Conservation (phyloP, 768 basidiomycete genomes). For the Lentinula lateritia region DNA sequence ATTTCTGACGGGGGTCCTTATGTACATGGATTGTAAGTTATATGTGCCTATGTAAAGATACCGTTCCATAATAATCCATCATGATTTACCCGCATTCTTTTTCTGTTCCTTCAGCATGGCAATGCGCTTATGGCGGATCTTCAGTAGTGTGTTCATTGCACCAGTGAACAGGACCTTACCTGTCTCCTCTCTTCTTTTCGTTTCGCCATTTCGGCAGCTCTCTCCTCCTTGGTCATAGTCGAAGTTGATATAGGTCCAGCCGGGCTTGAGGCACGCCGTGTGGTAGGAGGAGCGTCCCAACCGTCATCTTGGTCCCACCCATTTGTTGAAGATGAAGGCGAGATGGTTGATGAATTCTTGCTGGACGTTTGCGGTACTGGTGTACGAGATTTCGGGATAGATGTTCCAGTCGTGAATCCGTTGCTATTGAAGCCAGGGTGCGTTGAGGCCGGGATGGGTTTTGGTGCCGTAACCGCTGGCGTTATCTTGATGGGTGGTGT, state of each 20-base stretch:
- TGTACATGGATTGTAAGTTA: neutral
- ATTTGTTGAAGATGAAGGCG: neutral
- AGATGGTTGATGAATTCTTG: slow-evolving; percentile 5
- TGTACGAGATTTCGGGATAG: neutral
- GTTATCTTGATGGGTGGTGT: slow-evolving; percentile 18
- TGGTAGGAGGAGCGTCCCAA: slow-evolving; percentile 11
- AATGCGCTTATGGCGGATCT: slow-evolving; percentile 48
- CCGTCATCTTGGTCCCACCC: slow-evolving; percentile 14
- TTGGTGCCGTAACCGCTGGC: slow-evolving; percentile 23
- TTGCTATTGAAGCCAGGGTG: slow-evolving; percentile 7
- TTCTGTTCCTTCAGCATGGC: slow-evolving; percentile 80
- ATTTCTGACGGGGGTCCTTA: neutral
- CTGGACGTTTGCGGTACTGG: slow-evolving; percentile 3
- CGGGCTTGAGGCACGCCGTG: slow-evolving; percentile 10
- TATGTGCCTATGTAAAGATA: neutral
- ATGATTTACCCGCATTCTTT: slow-evolving; percentile 33
- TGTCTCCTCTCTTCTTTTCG: slow-evolving; percentile 90
- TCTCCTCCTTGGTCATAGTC: slow-evolving; percentile 81
- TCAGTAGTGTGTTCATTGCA: neutral
- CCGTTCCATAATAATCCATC: neutral
- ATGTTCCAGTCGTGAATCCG: slow-evolving; percentile 16
- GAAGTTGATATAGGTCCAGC: slow-evolving; percentile 27
- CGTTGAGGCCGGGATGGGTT: slow-evolving; percentile 14
- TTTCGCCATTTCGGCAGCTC: slow-evolving; percentile 86
- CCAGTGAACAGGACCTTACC: slow-evolving; percentile 29